phyloP scores from a whole-genome alignment of 75 land plant genomes.

The Pinus tabuliformis region DNA sequence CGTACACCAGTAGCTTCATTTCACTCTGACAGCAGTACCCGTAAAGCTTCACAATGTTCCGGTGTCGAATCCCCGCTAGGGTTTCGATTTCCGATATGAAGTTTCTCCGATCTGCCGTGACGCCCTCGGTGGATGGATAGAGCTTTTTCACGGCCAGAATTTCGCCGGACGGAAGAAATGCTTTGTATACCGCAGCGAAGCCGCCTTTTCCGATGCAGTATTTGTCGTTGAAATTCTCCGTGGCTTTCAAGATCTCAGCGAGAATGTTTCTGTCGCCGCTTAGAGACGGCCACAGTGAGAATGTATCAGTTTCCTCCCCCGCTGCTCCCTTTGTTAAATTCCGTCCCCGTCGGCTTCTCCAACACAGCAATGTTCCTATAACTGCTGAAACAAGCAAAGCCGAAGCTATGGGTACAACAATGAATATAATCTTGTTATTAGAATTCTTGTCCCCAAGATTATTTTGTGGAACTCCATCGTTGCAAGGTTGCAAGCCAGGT shows the following conservation, averaged over 20 bases:
- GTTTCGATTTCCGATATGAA: constrained; percentile 24
- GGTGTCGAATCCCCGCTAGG: constrained; percentile 48
- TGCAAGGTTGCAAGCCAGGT: constrained; percentile 24
- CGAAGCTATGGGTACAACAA: constrained; percentile 21
- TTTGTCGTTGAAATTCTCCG: constrained; percentile 34
- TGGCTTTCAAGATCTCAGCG: constrained; percentile 34
- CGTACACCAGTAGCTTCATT: constrained; percentile 41
- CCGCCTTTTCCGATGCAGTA: constrained; percentile 51
- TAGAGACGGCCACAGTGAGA: constrained; percentile 11
- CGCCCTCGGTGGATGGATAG: background rate
- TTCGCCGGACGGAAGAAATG: constrained; percentile 17
- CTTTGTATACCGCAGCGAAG: constrained; percentile 51
- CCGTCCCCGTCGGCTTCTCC: background rate
- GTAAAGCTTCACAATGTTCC: constrained; percentile 45
- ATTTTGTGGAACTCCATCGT: background rate
- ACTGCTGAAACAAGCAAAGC: constrained; percentile 9
- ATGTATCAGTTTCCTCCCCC: background rate
- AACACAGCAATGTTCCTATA: background rate
- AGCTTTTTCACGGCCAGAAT: constrained; percentile 43
- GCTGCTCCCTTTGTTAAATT: background rate
- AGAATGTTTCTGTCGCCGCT: constrained; percentile 7
- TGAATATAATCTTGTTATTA: constrained; percentile 14
- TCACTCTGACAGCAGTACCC: constrained; percentile 32
- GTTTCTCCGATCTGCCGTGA: constrained; percentile 1
- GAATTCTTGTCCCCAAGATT: constrained; percentile 2